Evolutionary conservation across 257 asterid genomes (phyloP).

Genomic region (Fraxinus quadrangulata): DNA sequence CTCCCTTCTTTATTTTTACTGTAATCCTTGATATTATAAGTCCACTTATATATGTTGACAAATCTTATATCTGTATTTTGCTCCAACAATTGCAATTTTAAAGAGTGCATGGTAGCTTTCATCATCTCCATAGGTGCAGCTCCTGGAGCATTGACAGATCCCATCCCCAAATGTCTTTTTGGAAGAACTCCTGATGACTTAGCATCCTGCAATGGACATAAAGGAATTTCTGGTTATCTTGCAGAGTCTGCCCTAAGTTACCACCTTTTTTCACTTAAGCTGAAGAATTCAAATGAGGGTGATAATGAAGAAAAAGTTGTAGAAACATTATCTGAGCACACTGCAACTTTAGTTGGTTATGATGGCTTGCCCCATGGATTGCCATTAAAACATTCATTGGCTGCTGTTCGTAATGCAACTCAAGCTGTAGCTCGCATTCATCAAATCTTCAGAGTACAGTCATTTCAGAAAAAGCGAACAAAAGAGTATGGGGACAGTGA

Average conservation of each 20-base stretch:
- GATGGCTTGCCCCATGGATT: slow-evolving; percentile 68
- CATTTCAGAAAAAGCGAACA: slow-evolving; percentile 84
- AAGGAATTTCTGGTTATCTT: slow-evolving; percentile 91
- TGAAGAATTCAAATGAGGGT: slow-evolving; percentile 52
- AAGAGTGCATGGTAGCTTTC: slow-evolving; percentile 76
- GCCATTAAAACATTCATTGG: slow-evolving; percentile 80
- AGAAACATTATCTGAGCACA: slow-evolving; percentile 68
- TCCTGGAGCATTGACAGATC: slow-evolving; percentile 81
- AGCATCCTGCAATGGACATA: slow-evolving; percentile 83
- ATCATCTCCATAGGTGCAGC: slow-evolving; percentile 77
- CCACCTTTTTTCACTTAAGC: slow-evolving; percentile 53
- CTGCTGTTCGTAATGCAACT: slow-evolving; percentile 93
- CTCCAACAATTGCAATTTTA: slow-evolving; percentile 31
- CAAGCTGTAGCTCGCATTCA: slow-evolving; percentile 96
- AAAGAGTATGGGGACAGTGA: slow-evolving; percentile 53
- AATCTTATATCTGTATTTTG: slow-evolving; percentile 14
- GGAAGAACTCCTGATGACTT: slow-evolving; percentile 83
- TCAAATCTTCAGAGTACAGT: slow-evolving; percentile 81
- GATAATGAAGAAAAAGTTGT: slow-evolving; percentile 45
- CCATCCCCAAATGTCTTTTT: slow-evolving; percentile 64
- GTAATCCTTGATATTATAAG: slow-evolving; percentile 24
- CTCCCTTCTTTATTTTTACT: not conserved
- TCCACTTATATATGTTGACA: slow-evolving; percentile 8
- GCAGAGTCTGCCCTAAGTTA: slow-evolving; percentile 75
- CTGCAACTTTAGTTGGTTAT: slow-evolving; percentile 57